Conservation (phyloP, 768 basidiomycete species). For the Mycena belliarum region DNA sequence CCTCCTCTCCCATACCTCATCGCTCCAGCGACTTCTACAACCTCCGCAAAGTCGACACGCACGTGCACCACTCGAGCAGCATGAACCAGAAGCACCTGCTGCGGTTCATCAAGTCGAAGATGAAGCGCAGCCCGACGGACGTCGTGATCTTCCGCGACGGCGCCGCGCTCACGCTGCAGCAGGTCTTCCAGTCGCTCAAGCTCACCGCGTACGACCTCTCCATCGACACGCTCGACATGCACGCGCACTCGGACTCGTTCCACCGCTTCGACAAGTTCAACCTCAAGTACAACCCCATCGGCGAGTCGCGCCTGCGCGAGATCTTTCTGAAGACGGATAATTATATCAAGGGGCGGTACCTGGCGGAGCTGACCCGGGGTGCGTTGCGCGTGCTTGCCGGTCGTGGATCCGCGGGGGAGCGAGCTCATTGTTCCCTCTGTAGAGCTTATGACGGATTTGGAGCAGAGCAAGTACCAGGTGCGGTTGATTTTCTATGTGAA, state of each 20-base stretch:
- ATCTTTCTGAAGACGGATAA: conserved; percentile 99
- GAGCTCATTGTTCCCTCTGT: conserved; percentile 1
- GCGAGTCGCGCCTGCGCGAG: conserved; percentile 91
- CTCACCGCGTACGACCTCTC: conserved; percentile 96
- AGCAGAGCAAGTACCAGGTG: conserved; percentile 98
- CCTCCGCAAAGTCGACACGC: conserved; percentile 96
- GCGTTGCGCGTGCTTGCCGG: too few species aligned
- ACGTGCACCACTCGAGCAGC: conserved; percentile 97
- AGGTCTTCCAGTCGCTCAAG: conserved; percentile 96
- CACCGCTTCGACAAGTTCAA: conserved; percentile 99
- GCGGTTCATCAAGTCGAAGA: conserved; percentile 98
- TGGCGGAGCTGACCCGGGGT: conserved; percentile 95
- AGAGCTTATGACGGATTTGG: conserved; percentile 98
- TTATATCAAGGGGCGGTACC: conserved; percentile 85
- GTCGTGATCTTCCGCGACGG: conserved; percentile 95
- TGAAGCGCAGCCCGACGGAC: conserved; percentile 91
- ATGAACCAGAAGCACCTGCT: conserved; percentile 99
- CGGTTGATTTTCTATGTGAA: conserved; percentile 17
- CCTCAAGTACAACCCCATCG: conserved; percentile 95
- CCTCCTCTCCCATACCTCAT: conserved; percentile 3
- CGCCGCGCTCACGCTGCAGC: conserved; percentile 78
- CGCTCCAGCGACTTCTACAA: conserved; percentile 99
- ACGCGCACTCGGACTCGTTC: conserved; percentile 96
- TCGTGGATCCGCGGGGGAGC: too few species aligned
- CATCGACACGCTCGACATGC: conserved; percentile 99